Evolutionary conservation across 768 basidiomycete species (phyloP).

Genomic region (Tylopilus intermedius): DNA sequence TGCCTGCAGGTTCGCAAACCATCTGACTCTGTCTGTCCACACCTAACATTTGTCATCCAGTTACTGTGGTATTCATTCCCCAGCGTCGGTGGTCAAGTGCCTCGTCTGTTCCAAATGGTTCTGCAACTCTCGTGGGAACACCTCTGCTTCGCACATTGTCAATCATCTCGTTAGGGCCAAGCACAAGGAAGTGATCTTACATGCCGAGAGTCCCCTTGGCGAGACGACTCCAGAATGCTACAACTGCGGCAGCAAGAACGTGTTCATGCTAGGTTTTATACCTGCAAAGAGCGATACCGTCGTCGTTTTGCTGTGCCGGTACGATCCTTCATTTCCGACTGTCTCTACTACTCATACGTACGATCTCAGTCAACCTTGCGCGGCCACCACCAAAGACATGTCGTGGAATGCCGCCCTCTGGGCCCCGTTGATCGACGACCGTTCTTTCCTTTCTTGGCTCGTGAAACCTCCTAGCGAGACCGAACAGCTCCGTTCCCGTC

Average conservation of each 20-base stretch:
- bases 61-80: constrained; percentile 97
- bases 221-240: constrained; percentile 99
- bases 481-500: constrained; percentile 92
- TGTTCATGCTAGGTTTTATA: constrained; percentile 99
- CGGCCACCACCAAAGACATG: constrained; percentile 94
- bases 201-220: constrained; percentile 90
- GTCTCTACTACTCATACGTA: neutral
- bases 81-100: constrained; percentile 95
- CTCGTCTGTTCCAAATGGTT: constrained; percentile 93
- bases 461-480: constrained; percentile 96
- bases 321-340: constrained; percentile 21
- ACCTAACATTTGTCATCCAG: constrained; percentile 37
- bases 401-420: constrained; percentile 98
- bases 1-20: constrained; percentile 79
- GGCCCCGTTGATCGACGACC: constrained; percentile 98
- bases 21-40: constrained; percentile 1
- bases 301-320: constrained; percentile 95
- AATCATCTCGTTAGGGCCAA: constrained; percentile 98
- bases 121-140: constrained; percentile 97
- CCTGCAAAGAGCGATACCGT: constrained; percentile 99
- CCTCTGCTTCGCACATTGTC: constrained; percentile 97
- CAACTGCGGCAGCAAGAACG: constrained; percentile 98
- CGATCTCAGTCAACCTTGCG: constrained; percentile 83
- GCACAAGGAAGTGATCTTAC: constrained; percentile 97
- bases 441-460: constrained; percentile 98